These are phyloP conservation scores for Linnemannia exigua DNA, from an alignment of 192 early-diverging fungal genomes.

Conservation along the genomic window DNA sequence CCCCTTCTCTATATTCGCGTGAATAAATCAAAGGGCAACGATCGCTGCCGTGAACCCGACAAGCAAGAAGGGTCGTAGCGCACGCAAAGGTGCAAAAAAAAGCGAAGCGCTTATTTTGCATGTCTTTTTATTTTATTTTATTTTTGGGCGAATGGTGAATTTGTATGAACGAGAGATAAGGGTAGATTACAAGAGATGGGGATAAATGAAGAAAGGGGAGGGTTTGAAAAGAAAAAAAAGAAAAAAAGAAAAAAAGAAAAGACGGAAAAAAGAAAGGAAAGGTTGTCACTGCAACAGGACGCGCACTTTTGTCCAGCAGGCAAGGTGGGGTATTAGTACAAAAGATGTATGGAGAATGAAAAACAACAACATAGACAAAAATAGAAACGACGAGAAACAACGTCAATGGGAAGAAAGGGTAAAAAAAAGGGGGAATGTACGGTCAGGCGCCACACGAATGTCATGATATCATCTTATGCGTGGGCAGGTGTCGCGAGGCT, in stretches of 20 bases:
- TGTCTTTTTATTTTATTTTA: too few species aligned
- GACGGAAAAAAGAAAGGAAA: not conserved
- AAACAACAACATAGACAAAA: not conserved
- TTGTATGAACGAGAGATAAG: not conserved
- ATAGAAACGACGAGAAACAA: not conserved
- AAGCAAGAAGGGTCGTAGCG: too few species aligned
- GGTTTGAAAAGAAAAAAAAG: not conserved
- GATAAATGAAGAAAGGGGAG: not conserved
- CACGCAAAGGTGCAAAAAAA: too few species aligned
- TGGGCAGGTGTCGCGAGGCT: slow-evolving; percentile 5
- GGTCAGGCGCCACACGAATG: slow-evolving; percentile 14
- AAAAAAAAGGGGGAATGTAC: not conserved
- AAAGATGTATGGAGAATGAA: not conserved
- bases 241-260: not conserved
- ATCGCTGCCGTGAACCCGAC: too few species aligned
- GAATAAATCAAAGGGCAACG: too few species aligned
- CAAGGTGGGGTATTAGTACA: not conserved
- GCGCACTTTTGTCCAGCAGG: not conserved
- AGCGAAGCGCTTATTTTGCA: too few species aligned
- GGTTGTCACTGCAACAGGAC: not conserved
- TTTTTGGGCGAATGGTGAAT: too few species aligned
- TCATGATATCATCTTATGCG: not conserved
- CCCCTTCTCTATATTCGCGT: too few species aligned
- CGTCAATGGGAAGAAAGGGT: not conserved
- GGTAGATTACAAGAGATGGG: slow-evolving; percentile 5